phyloP scores from a whole-genome alignment of 192 early-diverging fungal genomes.

The Chytriomyces sp. region DNA sequence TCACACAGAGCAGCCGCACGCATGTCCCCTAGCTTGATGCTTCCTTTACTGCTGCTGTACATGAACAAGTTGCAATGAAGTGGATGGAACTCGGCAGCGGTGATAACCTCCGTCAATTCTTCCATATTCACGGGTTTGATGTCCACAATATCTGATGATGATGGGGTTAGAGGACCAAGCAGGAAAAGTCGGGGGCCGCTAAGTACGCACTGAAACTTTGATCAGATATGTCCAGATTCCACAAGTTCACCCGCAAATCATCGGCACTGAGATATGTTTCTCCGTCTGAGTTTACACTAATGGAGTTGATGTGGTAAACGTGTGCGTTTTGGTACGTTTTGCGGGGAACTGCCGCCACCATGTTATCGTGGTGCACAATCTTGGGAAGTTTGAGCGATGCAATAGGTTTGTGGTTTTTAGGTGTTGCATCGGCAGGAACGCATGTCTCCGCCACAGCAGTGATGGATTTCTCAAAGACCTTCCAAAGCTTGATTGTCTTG shows the following conservation, averaged over 20 bases:
- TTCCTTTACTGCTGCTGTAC: constrained; percentile 98
- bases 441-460: constrained; percentile 93
- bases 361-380: constrained; percentile 91
- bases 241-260: constrained; percentile 97
- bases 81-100: constrained; percentile 97
- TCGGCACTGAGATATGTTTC: constrained; percentile 98
- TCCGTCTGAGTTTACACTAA: constrained; percentile 97
- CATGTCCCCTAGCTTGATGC: constrained; percentile 97
- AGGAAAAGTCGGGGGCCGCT: background rate
- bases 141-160: constrained; percentile 87
- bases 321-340: constrained; percentile 98
- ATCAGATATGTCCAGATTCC: constrained; percentile 97
- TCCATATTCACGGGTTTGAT: constrained; percentile 99
- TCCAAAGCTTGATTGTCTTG: constrained; percentile 99
- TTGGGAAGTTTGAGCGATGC: constrained; percentile 74
- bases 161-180: background rate
- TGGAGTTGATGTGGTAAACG: constrained; percentile 99
- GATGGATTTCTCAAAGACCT: constrained; percentile 98
- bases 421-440: constrained; percentile 62
- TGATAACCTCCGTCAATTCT: constrained; percentile 98
- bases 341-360: constrained; percentile 91
- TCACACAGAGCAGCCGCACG: constrained; percentile 93
- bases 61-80: constrained; percentile 94
- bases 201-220: constrained; percentile 86
- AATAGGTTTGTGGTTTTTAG: constrained; percentile 35